Base-by-base conservation (phyloP, 805 yeast genomes). In the Komagataella phaffii region DNA sequence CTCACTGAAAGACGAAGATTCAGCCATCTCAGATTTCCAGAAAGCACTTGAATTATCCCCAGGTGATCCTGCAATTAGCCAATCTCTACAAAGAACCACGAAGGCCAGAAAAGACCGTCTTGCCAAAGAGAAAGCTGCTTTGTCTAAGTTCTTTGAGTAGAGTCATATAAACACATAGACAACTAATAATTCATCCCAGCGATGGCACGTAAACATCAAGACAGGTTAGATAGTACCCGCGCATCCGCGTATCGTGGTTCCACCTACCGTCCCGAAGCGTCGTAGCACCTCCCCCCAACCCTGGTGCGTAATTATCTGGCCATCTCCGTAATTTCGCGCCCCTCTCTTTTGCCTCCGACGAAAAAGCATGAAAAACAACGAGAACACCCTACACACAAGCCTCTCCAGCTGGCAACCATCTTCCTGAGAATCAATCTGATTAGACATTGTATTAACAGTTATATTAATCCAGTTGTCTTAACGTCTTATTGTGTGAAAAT, bases 111-210 rank as follows among this genome's bases (percentile, higher is more conserved):
- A 77, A 56, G 67, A 66, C n/a, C 74, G 83, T 57, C 74, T 71
- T 51, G 80, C 82, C 50, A 82, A 81, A 63, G 86, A 85, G 60
- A 85, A 80, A 69, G 83, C 81, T 58, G 87, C 89, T 1, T 75
- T 82, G 71, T 71, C 86, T 52, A 85, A 84, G 63, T 80, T 85
- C 71, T 86, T 86, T 57, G 53, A 63, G 7, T 64, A 36, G 19
- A 6, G 18, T 14, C 17, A 36, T 18, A 17, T 14, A 14, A 7
- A 21, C 23, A 21, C 23, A 21, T 21, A 21, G 19, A n/a, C 19
- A 21, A 10, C 17, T n/a, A 10, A n/a, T 24, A 17, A 45, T 3
- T 7, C 14, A 21, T 7, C 5, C 19, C 17, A n/a, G 23, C 12
- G n/a, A 45, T 10, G 17, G 10, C 7, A 10, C 17, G 17, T n/a